phyloP scores from a whole-genome alignment of 768 basidiomycete species.

The Hericium erinaceus region DNA sequence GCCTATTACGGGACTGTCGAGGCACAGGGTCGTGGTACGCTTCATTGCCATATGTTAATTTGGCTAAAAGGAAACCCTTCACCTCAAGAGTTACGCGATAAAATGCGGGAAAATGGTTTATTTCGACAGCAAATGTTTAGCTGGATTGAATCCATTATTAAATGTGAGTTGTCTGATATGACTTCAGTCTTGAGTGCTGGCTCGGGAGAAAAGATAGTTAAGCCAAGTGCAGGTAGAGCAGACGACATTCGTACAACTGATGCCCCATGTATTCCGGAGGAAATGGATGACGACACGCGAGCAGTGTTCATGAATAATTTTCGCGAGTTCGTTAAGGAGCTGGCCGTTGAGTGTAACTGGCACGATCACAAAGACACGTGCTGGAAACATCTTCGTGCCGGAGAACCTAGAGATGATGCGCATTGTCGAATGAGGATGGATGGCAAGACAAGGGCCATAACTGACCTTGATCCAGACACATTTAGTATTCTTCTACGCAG shows the following conservation, averaged over 20 bases:
- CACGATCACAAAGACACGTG: too few species aligned
- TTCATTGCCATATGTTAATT: conserved; percentile 34
- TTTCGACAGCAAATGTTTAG: conserved; percentile 16
- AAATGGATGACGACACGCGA: not conserved
- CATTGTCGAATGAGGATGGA: conserved; percentile 12
- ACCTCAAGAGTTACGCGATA: not conserved
- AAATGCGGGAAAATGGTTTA: not conserved
- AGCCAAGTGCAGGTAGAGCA: not conserved
- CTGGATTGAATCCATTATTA: conserved; percentile 21
- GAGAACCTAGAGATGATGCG: too few species aligned
- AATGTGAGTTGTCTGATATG: not conserved
- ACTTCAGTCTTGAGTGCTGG: too few species aligned
- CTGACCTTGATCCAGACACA: too few species aligned
- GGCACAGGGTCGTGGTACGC: conserved; percentile 7
- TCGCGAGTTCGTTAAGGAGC: not conserved
- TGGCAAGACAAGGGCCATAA: not conserved
- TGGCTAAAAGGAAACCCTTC: conserved; percentile 24
- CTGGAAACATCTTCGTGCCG: too few species aligned
- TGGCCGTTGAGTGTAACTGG: conserved; percentile 16
- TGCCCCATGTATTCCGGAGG: not conserved
- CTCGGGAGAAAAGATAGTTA: not conserved
- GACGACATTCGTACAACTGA: not conserved
- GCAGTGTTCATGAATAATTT: not conserved
- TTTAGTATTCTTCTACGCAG: too few species aligned
- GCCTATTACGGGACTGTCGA: conserved; percentile 34